phyloP scores from a whole-genome alignment of 306 rosid genomes.

The Cicer judaicum region DNA sequence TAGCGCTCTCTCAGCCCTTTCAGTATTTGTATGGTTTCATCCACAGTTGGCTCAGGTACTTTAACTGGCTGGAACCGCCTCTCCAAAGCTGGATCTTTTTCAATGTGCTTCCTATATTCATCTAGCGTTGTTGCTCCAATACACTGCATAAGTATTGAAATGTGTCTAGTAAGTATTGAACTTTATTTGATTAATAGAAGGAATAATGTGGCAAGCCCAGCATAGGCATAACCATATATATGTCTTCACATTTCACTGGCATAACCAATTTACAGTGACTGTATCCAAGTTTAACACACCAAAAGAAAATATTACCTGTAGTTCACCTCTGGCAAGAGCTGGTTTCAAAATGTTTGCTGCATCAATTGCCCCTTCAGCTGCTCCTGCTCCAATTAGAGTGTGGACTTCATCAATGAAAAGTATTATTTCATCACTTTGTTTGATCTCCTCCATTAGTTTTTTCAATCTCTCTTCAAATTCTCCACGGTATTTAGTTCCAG shows the following conservation, averaged over 20 bases:
- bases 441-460: constrained; percentile 96
- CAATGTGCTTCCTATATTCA: constrained; percentile 96
- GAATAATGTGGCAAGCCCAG: not conserved
- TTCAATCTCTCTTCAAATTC: constrained; percentile 96
- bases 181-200: not conserved
- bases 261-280: too few species aligned
- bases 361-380: constrained; percentile 98
- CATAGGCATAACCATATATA: not conserved
- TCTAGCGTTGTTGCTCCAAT: constrained; percentile 97
- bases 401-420: constrained; percentile 95
- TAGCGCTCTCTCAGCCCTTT: constrained; percentile 94
- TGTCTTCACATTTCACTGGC: not conserved
- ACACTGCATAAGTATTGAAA: constrained; percentile 62
- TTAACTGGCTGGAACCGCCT: constrained; percentile 94
- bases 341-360: constrained; percentile 96
- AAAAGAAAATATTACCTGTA: constrained; percentile 65
- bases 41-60: constrained; percentile 94
- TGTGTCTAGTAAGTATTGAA: not conserved
- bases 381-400: constrained; percentile 96
- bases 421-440: constrained; percentile 93
- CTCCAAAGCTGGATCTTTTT: constrained; percentile 94
- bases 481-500: constrained; percentile 99
- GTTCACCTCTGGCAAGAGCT: constrained; percentile 97
- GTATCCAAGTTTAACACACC: constrained; percentile 4
- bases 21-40: constrained; percentile 83